Conservation (phyloP, 768 basidiomycete genomes). For the Podaxis rugospora region DNA sequence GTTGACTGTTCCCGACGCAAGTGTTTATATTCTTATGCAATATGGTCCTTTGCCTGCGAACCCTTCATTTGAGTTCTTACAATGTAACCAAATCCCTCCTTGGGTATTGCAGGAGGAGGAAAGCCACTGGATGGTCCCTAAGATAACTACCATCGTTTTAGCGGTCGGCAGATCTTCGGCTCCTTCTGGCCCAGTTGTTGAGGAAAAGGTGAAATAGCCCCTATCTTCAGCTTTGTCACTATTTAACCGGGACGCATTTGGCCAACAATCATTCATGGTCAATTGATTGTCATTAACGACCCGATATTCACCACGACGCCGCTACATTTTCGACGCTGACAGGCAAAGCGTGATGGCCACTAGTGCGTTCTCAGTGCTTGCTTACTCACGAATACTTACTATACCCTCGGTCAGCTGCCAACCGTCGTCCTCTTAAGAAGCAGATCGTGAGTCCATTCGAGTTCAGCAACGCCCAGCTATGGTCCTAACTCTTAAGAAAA, state of each 20-base stretch:
- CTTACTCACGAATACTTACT: not conserved
- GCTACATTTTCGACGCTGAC: not conserved
- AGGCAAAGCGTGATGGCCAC: constrained; percentile 13
- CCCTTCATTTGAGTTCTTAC: not conserved
- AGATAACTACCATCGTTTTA: too few relatives aligned
- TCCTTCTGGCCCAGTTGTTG: not conserved
- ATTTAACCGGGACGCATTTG: not conserved
- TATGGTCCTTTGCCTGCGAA: not conserved
- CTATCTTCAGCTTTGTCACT: not conserved
- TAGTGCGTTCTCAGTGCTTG: constrained; percentile 10
- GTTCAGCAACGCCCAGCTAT: not conserved
- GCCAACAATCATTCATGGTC: not conserved
- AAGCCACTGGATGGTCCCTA: too few relatives aligned
- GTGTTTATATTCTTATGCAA: not conserved
- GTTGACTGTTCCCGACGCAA: not conserved
- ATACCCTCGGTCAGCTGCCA: constrained; percentile 16
- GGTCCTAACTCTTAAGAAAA: constrained; percentile 18
- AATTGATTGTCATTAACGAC: not conserved
- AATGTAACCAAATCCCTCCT: not conserved
- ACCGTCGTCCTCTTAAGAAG: constrained; percentile 31
- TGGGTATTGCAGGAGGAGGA: too few relatives aligned
- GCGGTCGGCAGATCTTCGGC: too few relatives aligned
- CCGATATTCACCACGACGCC: not conserved
- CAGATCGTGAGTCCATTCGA: constrained; percentile 34
- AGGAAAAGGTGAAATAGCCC: not conserved